A percentile compares a stretch with the other conserved stretches of the same genome.
Conservation (phyloP, 2,329 filamentous ascomycete genomes). For the Tricladium varicosporioides region DNA sequence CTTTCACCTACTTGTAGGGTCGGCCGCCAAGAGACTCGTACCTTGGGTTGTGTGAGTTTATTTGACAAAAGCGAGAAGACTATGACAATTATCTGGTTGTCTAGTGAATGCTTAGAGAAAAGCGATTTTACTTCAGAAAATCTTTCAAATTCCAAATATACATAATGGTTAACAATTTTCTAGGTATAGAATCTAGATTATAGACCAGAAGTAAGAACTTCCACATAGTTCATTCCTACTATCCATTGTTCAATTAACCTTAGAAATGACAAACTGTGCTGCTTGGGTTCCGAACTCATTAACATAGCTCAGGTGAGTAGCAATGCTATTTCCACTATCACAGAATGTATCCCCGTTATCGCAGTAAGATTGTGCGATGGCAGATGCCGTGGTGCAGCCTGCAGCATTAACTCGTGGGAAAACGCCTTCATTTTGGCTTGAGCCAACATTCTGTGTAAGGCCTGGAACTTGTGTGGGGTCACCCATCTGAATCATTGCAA, state of each 20-base stretch:
- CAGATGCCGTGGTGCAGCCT: background rate
- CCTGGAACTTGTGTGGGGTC: conserved; percentile 35
- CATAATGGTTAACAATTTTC: no score
- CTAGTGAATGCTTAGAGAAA: no score
- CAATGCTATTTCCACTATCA: conserved; percentile 14
- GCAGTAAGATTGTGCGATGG: conserved; percentile 19
- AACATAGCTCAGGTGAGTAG: conserved; percentile 15
- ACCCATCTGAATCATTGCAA: conserved; percentile 37
- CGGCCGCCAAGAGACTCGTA: no score
- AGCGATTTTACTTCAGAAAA: no score
- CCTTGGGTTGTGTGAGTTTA: no score
- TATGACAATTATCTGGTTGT: no score
- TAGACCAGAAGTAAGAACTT: no score
- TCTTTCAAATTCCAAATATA: no score
- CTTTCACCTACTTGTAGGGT: no score
- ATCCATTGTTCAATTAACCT: background rate
- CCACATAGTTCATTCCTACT: no score
- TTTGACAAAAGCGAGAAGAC: no score
- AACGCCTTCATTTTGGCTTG: conserved; percentile 27
- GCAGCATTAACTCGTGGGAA: conserved; percentile 20
- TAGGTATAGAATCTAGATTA: no score
- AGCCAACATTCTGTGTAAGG: conserved; percentile 34
- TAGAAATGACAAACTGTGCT: background rate
- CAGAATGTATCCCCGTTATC: conserved; percentile 20
- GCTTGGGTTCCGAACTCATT: conserved; percentile 14